Base-by-base conservation (phyloP, 306 rosid species). In the Pachyrhizus erosus region DNA sequence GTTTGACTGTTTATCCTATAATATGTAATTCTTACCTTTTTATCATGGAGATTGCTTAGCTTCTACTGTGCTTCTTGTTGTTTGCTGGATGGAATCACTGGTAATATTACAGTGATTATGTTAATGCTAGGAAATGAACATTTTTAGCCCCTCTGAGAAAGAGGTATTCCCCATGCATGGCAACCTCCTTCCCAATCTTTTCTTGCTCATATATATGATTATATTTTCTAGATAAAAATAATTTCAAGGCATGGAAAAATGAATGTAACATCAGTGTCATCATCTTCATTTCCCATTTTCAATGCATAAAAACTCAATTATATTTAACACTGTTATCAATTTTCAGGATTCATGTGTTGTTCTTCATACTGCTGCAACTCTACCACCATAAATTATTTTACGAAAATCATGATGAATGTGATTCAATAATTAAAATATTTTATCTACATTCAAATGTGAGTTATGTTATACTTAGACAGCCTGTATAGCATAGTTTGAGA, bases 211-310 rank as follows among this genome's bases (percentile, higher is more conserved):
- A 14, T 46, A 77, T 26, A 60, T 75, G 42, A 46, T 45, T 54
- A 40, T 68, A 23, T 57, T 9, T 76, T 76, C 55, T 58, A 9
- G 45, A 45, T 82, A 60, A 68, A 34, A 37, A 43, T 43, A 26
- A 23, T 70, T 37, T 31, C 29, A 23, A 14, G 73, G 70, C 82
- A 21, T 70, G 45, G 64, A 26, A 43, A 26, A 70, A 48, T 14
- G 43, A 76, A 21, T 43, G 55, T 70, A 64, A 48, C 21, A 48
- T 23, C 27, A 54, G 62, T 54, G 60, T 51, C 1, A 18, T 51
- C 3, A 51, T 52, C 24, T 43, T 21, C n/a, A 31, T 45, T 67
- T 68, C 20, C 45, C 62, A 43, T 57, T 83, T 68, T 23, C 4
- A 37, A 37, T 37, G 42, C 42, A 37, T 37, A 1, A 37, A 37